phyloP scores from a whole-genome alignment of 176 grass and related monocot genomes.

The Hordeum marinum region DNA sequence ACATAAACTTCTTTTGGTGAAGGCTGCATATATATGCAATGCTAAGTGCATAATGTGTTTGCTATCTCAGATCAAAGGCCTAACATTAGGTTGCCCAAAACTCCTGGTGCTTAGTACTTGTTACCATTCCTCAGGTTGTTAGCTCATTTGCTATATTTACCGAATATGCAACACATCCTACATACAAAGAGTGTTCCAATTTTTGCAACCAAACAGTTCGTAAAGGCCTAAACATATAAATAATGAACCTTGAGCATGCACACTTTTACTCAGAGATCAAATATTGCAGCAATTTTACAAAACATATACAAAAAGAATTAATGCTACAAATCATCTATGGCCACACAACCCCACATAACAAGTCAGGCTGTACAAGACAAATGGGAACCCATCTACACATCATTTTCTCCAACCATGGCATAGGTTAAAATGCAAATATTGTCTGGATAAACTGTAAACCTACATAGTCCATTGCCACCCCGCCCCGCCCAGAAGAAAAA shows the following conservation, averaged over 20 bases:
- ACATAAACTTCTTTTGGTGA: background rate
- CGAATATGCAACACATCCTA: background rate
- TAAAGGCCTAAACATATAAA: conserved; percentile 6
- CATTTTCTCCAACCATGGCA: background rate
- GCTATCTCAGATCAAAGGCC: background rate
- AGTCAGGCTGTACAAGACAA: background rate
- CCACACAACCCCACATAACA: background rate
- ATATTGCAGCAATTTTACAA: background rate
- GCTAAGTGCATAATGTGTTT: background rate
- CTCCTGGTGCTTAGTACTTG: background rate
- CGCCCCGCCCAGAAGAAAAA: background rate
- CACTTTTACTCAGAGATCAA: background rate
- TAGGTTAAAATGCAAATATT: background rate
- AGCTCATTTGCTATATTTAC: background rate
- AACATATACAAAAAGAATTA: background rate
- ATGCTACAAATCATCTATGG: background rate
- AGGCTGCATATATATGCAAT: conserved; percentile 5
- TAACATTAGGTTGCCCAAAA: conserved; percentile 11
- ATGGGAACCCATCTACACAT: background rate
- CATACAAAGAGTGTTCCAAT: background rate
- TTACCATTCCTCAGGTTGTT: background rate
- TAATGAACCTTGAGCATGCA: background rate
- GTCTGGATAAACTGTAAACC: background rate
- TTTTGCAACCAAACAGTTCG: background rate
- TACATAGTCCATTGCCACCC: background rate